Conservation (phyloP, 129 eudicot genomes). For the Solidago caesia region DNA sequence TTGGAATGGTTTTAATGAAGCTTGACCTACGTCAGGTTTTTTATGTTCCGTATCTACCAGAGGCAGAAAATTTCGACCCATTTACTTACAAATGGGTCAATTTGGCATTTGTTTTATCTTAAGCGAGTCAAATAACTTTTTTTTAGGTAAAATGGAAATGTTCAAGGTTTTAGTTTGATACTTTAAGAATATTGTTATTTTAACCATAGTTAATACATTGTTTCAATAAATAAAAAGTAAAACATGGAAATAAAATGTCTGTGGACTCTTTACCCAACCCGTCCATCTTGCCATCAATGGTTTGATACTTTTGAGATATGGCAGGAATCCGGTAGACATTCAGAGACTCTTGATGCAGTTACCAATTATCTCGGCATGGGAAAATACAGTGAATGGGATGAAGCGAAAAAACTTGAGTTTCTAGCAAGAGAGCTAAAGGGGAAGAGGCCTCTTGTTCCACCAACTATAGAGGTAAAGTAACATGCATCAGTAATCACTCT, state of each 20-base stretch:
- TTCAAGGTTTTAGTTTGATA: neutral
- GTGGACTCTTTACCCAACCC: neutral
- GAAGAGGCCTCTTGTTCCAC: conserved; percentile 89
- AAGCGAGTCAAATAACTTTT: neutral
- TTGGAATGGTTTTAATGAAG: conserved; percentile 92
- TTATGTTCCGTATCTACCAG: neutral
- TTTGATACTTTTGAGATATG: conserved; percentile 11
- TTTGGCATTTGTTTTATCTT: neutral
- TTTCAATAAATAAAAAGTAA: neutral
- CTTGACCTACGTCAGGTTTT: conserved; percentile 97
- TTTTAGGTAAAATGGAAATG: neutral
- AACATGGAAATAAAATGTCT: too few relatives aligned
- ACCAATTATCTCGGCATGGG: conserved; percentile 87
- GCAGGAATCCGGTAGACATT: conserved; percentile 87
- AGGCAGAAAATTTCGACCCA: neutral
- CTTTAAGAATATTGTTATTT: neutral
- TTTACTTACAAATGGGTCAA: neutral
- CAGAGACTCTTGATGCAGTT: conserved; percentile 88
- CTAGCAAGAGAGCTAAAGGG: conserved; percentile 86
- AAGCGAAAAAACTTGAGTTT: conserved; percentile 64
- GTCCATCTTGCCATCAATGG: neutral
- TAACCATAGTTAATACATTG: neutral
- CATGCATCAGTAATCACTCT: neutral
- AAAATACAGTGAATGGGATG: conserved; percentile 92
- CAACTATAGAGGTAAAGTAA: conserved; percentile 62